A percentile compares a stretch with the other conserved stretches of the same genome.
Evolutionary conservation across 1,139 yeast genomes (phyloP).

Genomic region (Hemisphaericaspora xylofermentans): DNA sequence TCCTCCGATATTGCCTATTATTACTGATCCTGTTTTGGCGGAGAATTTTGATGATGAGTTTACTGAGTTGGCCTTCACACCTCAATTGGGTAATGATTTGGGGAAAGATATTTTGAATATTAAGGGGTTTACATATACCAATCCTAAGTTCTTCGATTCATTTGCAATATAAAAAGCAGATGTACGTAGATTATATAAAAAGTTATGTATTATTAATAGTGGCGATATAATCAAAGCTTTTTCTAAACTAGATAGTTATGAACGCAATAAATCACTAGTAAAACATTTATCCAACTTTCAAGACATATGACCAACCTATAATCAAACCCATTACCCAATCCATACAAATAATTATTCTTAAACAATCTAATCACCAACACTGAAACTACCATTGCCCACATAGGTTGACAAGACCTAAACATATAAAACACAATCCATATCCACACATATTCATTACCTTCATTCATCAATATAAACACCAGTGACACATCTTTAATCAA

Average conservation of each 20-base stretch:
- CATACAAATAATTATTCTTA: constrained; percentile 20
- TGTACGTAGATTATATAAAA: neutral
- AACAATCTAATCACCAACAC: constrained; percentile 16
- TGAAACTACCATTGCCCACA: constrained; percentile 4
- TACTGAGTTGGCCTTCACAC: constrained; percentile 67
- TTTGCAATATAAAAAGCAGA: neutral
- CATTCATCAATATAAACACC: constrained; percentile 12
- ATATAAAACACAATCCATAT: constrained; percentile 8
- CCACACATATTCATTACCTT: constrained; percentile 13
- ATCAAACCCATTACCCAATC: constrained; percentile 6
- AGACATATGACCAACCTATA: constrained; percentile 3
- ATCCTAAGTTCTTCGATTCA: constrained; percentile 34
- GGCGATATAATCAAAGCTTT: no score
- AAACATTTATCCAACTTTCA: neutral
- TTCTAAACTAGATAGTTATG: neutral
- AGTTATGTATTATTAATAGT: constrained; percentile 1
- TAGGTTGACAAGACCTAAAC: neutral
- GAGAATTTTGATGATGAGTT: constrained; percentile 90
- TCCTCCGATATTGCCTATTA: constrained; percentile 86
- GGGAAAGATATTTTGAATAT: constrained; percentile 37
- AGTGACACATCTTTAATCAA: constrained; percentile 11
- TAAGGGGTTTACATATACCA: constrained; percentile 44
- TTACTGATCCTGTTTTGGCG: constrained; percentile 83
- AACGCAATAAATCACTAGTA: neutral
- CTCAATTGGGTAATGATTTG: constrained; percentile 24